Evolutionary conservation across 495 filamentous ascomycete genomes (phyloP).

Genomic region (Podospora australis): DNA sequence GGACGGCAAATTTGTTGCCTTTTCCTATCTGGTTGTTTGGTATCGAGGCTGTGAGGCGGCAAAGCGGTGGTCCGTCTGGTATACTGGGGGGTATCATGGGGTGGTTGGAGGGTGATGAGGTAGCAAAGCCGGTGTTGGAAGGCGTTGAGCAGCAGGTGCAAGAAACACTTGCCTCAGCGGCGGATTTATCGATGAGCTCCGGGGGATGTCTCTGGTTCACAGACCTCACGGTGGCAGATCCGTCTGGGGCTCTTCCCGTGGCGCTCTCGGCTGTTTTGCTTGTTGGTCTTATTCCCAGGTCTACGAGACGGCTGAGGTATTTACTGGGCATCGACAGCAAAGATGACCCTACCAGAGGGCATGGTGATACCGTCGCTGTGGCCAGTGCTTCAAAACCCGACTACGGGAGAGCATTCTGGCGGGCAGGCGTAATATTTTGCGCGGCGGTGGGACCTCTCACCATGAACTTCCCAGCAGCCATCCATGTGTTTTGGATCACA

Average conservation of each 20-base stretch:
- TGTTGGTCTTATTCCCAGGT: slow-evolving; percentile 34
- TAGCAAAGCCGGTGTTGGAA: neutral
- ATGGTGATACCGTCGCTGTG: too few species aligned
- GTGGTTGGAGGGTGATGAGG: slow-evolving; percentile 1
- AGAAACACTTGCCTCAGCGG: neutral
- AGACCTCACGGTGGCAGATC: slow-evolving; percentile 65
- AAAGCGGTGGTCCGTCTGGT: slow-evolving; percentile 53
- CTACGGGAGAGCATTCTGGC: too few species aligned
- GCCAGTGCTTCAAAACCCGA: too few species aligned
- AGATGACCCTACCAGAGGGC: too few species aligned
- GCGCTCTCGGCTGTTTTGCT: slow-evolving; percentile 47
- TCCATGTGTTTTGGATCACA: slow-evolving; percentile 74
- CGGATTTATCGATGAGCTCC: slow-evolving; percentile 35
- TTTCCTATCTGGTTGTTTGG: slow-evolving; percentile 63
- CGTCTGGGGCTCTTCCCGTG: slow-evolving; percentile 59
- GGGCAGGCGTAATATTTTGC: slow-evolving; percentile 31
- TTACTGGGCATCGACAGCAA: too few species aligned
- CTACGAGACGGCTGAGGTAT: too few species aligned
- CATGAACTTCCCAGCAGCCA: slow-evolving; percentile 50
- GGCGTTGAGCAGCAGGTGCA: neutral
- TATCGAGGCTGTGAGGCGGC: slow-evolving; percentile 60
- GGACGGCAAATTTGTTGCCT: slow-evolving; percentile 35
- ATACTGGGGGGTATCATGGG: slow-evolving; percentile 37
- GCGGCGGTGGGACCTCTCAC: slow-evolving; percentile 42
- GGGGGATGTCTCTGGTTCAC: slow-evolving; percentile 81